Conservation (phyloP, 495 filamentous ascomycete species). For the Paragyromitra xinjiangensis region DNA sequence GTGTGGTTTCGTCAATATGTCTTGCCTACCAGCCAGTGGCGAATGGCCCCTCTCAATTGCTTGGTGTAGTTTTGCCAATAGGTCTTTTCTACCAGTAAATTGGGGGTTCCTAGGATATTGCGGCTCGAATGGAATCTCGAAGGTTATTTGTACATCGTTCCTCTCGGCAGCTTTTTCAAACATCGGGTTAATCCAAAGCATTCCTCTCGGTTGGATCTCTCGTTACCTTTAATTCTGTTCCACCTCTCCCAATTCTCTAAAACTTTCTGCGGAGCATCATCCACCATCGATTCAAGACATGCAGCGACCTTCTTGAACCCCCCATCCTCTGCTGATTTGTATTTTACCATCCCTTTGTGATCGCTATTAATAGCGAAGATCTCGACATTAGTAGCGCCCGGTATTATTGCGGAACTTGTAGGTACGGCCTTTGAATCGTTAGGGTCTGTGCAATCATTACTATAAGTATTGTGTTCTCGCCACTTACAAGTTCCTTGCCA, state of each 20-base stretch:
- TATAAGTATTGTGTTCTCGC: no score
- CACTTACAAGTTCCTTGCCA: background rate
- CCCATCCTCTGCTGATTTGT: background rate
- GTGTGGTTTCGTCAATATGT: no score
- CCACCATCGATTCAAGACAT: background rate
- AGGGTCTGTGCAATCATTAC: no score
- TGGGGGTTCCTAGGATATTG: background rate
- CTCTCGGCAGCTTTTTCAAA: background rate
- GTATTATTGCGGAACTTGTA: background rate
- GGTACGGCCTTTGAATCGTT: no score
- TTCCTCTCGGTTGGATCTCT: no score
- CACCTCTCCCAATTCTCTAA: background rate
- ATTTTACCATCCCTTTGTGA: background rate
- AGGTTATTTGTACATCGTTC: background rate
- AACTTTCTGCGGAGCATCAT: background rate
- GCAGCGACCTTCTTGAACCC: background rate
- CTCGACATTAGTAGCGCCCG: background rate
- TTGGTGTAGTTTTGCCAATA: background rate
- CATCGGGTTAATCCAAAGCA: no score
- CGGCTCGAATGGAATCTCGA: background rate
- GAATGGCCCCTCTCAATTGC: no score
- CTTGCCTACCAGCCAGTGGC: no score
- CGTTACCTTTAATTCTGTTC: background rate
- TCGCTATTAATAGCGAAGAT: background rate
- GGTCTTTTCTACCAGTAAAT: background rate